These are phyloP conservation scores for Neospermospora avenae DNA, from an alignment of 2,329 filamentous ascomycete genomes.

Conservation along the genomic window DNA sequence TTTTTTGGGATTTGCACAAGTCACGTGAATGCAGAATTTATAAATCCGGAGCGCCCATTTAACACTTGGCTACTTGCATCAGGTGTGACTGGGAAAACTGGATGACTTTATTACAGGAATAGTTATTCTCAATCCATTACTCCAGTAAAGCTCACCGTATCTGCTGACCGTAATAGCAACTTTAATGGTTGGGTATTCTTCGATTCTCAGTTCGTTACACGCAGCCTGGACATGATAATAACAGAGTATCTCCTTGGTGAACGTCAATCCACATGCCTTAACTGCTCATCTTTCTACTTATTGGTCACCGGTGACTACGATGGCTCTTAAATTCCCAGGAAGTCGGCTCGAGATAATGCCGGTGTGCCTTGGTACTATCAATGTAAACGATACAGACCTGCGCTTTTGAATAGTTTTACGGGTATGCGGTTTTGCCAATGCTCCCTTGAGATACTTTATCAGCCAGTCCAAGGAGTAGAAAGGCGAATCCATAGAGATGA, in stretches of 20 bases:
- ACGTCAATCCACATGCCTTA: neutral
- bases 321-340: neutral
- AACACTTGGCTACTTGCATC: neutral
- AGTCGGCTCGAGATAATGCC: neutral
- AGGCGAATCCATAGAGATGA: neutral
- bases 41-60: neutral
- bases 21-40: neutral
- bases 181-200: no score
- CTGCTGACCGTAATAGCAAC: neutral
- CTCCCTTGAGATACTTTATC: neutral
- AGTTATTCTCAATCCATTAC: no score
- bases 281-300: neutral
- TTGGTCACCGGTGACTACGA: neutral
- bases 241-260: neutral
- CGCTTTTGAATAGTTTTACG: neutral
- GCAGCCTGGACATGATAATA: neutral
- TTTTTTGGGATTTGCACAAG: neutral
- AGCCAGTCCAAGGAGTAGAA: neutral
- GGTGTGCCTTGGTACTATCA: neutral
- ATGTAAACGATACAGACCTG: neutral
- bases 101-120: no score
- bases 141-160: neutral
- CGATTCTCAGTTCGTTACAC: neutral
- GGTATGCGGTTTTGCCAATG: neutral
- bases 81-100: neutral